Conservation (phyloP, 179 eudicot species). For the Heliamphora pulchella region DNA sequence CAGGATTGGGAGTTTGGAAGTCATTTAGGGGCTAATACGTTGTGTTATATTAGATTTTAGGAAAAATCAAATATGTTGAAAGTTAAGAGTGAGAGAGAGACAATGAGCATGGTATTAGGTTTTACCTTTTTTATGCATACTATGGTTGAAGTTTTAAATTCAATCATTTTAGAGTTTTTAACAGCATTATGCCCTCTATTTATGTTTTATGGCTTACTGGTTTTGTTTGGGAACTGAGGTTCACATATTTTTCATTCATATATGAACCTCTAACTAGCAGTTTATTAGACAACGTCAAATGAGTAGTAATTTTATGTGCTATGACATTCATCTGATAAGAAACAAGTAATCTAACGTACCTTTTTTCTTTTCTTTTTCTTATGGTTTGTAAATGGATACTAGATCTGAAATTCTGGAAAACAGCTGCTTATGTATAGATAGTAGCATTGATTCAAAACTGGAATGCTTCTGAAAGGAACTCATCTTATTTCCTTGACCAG, state of each 20-base stretch:
- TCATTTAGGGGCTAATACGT: neutral
- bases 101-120: too few relatives aligned
- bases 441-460: neutral
- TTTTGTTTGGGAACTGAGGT: neutral
- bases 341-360: neutral
- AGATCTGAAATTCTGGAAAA: neutral
- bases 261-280: neutral
- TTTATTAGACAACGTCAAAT: neutral
- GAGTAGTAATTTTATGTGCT: too few relatives aligned
- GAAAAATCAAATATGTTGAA: too few relatives aligned
- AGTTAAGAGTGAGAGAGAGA: too few relatives aligned
- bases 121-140: too few relatives aligned
- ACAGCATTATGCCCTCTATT: neutral
- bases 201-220: neutral
- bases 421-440: neutral
- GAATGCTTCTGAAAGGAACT: neutral
- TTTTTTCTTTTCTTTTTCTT: neutral
- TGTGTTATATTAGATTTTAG: too few relatives aligned
- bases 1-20: neutral
- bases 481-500: slow-evolving; percentile 3
- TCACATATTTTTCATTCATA: too few relatives aligned
- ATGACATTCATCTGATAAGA: neutral
- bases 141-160: too few relatives aligned
- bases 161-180: too few relatives aligned
- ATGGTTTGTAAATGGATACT: neutral